Conservation (phyloP, 2,329 filamentous ascomycete species). For the Verticillium longisporum region DNA sequence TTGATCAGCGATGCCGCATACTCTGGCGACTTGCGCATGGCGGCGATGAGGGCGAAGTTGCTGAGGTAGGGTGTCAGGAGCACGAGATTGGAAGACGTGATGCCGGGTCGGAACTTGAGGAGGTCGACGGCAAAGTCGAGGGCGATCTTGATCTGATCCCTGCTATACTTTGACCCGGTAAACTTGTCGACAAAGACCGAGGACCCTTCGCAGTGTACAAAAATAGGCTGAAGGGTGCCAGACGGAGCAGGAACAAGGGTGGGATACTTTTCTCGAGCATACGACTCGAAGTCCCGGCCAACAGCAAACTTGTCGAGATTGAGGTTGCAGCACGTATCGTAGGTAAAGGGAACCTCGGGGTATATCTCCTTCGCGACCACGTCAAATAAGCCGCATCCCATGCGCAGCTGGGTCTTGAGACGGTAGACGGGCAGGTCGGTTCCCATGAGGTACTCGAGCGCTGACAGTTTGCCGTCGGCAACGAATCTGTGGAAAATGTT, state of each 20-base stretch:
- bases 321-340: conserved; percentile 5
- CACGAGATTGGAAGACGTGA: conserved; percentile 4
- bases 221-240: conserved; percentile 8
- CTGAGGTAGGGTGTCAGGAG: conserved; percentile 10
- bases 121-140: conserved; percentile 11
- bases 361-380: conserved; percentile 10
- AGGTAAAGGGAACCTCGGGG: conserved; percentile 4
- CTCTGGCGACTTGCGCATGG: conserved; percentile 1
- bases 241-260: background rate
- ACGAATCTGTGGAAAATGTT: conserved; percentile 8
- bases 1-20: conserved; percentile 7
- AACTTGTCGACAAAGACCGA: background rate
- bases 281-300: background rate
- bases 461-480: conserved; percentile 6
- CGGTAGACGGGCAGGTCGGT: conserved; percentile 12
- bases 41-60: conserved; percentile 8
- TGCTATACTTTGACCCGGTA: conserved; percentile 7
- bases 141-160: conserved; percentile 11
- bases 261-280: background rate
- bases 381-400: conserved; percentile 14
- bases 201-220: conserved; percentile 12
- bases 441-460: conserved; percentile 7
- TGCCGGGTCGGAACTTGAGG: background rate
- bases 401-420: conserved; percentile 13
- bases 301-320: background rate